Percentiles rank a stretch among this genome's conserved stretches.
These are phyloP conservation scores for Fraxinus cuspidata DNA, from an alignment of 257 asterid species.

Conservation along the genomic window DNA sequence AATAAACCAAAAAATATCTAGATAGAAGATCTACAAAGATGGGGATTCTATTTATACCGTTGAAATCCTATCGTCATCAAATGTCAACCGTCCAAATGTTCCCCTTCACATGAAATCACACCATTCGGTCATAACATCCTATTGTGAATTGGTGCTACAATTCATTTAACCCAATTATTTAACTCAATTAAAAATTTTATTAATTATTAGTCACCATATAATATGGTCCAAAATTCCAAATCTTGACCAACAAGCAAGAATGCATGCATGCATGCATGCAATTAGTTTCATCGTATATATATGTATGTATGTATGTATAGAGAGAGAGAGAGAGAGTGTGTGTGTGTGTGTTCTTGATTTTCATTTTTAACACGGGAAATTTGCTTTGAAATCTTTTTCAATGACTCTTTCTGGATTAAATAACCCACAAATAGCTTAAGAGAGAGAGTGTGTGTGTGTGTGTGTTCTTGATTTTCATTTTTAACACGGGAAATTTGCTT, in stretches of 20 bases:
- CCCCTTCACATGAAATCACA: neutral
- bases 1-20: neutral
- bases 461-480: too few species aligned
- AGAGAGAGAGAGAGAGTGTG: neutral
- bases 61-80: neutral
- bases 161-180: neutral
- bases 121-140: neutral
- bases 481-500: too few species aligned
- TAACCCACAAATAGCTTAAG: too few species aligned
- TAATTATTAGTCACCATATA: neutral
- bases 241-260: neutral
- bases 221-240: neutral
- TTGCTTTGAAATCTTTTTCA: too few species aligned
- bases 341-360: too few species aligned
- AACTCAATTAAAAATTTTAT: neutral
- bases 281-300: neutral
- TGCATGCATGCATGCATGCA: neutral
- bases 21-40: neutral
- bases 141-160: neutral
- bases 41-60: neutral
- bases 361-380: too few species aligned
- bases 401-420: too few species aligned
- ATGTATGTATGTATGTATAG: too few species aligned
- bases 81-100: conserved; percentile 7
- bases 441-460: too few species aligned